Percentiles rank a stretch among this genome's conserved stretches.
These are phyloP conservation scores for Neostapfia colusana DNA, from an alignment of 176 grass and related monocot genomes.

Conservation along the genomic window DNA sequence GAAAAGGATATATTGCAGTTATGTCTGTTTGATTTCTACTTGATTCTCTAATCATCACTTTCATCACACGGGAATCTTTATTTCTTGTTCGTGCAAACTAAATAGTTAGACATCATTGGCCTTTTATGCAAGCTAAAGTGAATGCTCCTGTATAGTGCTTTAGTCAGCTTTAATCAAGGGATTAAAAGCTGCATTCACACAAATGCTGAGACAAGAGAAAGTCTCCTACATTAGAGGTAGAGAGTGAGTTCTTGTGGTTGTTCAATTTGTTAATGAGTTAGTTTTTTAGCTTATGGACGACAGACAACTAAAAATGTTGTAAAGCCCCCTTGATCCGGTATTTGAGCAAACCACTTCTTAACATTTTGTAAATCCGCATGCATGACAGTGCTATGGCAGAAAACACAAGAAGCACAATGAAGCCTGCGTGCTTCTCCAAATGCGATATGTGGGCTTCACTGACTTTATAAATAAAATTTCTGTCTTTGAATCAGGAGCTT, in stretches of 20 bases:
- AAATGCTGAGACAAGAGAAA: background rate
- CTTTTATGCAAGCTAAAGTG: constrained; percentile 13
- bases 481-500: constrained; percentile 58
- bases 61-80: background rate
- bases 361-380: background rate
- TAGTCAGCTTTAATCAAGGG: constrained; percentile 4
- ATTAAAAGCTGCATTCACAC: background rate
- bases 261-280: background rate
- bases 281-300: background rate
- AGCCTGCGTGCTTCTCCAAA: background rate
- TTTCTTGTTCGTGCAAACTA: constrained; percentile 19
- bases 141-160: background rate
- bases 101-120: background rate
- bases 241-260: background rate
- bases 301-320: background rate
- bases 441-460: background rate
- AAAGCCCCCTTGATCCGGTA: background rate
- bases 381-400: background rate
- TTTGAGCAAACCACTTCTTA: background rate
- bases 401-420: background rate
- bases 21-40: background rate
- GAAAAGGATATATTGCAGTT: background rate
- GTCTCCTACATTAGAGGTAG: background rate
- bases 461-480: background rate
- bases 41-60: background rate